Conservation (phyloP, 371 early-diverging fungal species). For the Circinella minor region DNA sequence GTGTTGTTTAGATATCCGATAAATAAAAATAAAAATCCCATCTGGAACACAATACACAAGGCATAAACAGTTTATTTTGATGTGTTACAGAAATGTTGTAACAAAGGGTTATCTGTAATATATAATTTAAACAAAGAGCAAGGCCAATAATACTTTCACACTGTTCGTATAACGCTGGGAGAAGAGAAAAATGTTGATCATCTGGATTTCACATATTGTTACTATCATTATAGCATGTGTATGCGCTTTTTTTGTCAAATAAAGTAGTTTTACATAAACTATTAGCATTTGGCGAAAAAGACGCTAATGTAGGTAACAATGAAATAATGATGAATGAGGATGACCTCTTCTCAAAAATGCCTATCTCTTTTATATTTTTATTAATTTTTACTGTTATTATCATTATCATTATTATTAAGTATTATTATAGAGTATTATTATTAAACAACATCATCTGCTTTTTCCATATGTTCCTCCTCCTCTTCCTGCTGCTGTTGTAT, state of each 20-base stretch:
- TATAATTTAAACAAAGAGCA: no score
- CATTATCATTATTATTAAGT: not conserved
- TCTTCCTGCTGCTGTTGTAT: not conserved
- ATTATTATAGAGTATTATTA: not conserved
- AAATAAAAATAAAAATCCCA: not conserved
- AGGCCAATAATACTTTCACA: no score
- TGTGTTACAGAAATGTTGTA: constrained; percentile 9
- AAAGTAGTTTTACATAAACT: no score
- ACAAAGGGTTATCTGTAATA: not conserved
- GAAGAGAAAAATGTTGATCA: no score
- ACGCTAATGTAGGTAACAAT: not conserved
- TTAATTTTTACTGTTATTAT: not conserved
- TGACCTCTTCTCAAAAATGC: not conserved
- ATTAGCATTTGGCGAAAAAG: not conserved
- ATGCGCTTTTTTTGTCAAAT: not conserved
- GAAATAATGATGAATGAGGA: not conserved
- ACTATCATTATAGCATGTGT: not conserved
- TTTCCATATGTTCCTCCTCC: not conserved
- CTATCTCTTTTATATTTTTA: not conserved
- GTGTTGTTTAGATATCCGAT: not conserved
- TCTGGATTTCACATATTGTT: no score
- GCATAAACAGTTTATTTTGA: not conserved
- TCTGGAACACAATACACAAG: constrained; percentile 4
- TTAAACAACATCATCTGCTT: constrained; percentile 5
- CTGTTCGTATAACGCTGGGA: no score